Conservation (phyloP, 371 early-diverging fungal genomes). For the Smittium culicis region DNA sequence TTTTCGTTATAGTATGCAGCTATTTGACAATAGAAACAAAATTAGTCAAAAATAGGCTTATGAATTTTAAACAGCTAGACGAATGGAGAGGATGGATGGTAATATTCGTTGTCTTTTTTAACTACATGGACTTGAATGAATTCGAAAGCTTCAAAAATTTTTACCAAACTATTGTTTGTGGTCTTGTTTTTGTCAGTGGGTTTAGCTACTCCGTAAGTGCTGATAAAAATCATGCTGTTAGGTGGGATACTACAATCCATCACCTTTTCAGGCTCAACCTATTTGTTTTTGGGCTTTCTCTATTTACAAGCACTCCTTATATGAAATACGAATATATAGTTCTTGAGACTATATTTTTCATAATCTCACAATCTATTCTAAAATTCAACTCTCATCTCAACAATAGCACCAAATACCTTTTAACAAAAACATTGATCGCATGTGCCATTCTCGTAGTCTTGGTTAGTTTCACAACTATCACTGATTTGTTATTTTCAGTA, state of each 20-base stretch:
- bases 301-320: slow-evolving; percentile 49
- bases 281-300: slow-evolving; percentile 45
- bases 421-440: slow-evolving; percentile 36
- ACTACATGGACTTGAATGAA: slow-evolving; percentile 49
- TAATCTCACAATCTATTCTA: slow-evolving; percentile 19
- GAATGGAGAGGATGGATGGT: slow-evolving; percentile 87
- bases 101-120: slow-evolving; percentile 55
- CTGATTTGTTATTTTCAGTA: slow-evolving; percentile 30
- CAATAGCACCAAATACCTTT: slow-evolving; percentile 31
- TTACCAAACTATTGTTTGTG: slow-evolving; percentile 52
- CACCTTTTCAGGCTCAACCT: slow-evolving; percentile 54
- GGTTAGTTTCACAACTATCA: slow-evolving; percentile 33
- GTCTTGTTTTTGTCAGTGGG: slow-evolving; percentile 68
- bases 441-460: slow-evolving; percentile 27
- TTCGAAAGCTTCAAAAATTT: slow-evolving; percentile 50
- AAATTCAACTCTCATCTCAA: slow-evolving; percentile 20
- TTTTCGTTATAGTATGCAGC: slow-evolving; percentile 34
- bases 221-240: slow-evolving; percentile 49
- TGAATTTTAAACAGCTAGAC: slow-evolving; percentile 58
- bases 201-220: slow-evolving; percentile 59
- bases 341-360: slow-evolving; percentile 53
- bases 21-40: slow-evolving; percentile 33
- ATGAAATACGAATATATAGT: slow-evolving; percentile 64
- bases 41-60: neutral
- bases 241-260: slow-evolving; percentile 39